These are phyloP conservation scores for Primulina eburnea DNA, from an alignment of 257 asterid genomes.

Conservation along the genomic window DNA sequence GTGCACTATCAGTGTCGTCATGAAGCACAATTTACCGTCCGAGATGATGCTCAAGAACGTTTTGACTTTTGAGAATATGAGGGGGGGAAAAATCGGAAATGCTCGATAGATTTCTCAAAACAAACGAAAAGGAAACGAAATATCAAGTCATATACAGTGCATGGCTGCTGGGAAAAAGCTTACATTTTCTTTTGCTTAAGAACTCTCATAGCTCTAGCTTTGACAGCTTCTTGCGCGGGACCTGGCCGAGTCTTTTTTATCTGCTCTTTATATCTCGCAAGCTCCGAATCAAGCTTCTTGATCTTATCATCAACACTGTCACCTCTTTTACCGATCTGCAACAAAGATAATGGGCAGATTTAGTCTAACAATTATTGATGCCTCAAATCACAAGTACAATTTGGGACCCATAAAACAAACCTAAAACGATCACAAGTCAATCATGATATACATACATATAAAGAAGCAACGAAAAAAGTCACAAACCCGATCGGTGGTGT, in stretches of 20 bases:
- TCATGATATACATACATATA: background rate
- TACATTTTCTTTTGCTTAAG: slow-evolving; percentile 94
- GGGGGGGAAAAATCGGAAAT: no score
- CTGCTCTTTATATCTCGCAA: slow-evolving; percentile 78
- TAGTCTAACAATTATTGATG: background rate
- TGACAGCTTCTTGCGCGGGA: slow-evolving; percentile 96
- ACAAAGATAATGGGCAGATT: background rate
- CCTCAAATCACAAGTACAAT: slow-evolving; percentile 19
- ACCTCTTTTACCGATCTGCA: slow-evolving; percentile 88
- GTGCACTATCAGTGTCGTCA: no score
- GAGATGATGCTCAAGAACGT: no score
- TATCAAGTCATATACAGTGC: background rate
- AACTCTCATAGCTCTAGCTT: slow-evolving; percentile 97
- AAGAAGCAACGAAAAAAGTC: background rate
- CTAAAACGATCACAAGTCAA: background rate
- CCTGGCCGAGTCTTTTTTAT: slow-evolving; percentile 93
- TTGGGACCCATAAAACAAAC: background rate
- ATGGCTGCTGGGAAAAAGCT: slow-evolving; percentile 25
- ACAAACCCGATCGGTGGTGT: slow-evolving; percentile 87
- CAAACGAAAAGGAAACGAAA: no score
- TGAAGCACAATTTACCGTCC: no score
- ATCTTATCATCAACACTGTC: slow-evolving; percentile 91
- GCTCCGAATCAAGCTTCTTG: slow-evolving; percentile 77
- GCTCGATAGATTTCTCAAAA: no score
- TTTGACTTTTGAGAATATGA: no score